These are phyloP conservation scores for Hawksworthiomyces lignivorus DNA, from an alignment of 2,329 filamentous ascomycete species.

Conservation along the genomic window DNA sequence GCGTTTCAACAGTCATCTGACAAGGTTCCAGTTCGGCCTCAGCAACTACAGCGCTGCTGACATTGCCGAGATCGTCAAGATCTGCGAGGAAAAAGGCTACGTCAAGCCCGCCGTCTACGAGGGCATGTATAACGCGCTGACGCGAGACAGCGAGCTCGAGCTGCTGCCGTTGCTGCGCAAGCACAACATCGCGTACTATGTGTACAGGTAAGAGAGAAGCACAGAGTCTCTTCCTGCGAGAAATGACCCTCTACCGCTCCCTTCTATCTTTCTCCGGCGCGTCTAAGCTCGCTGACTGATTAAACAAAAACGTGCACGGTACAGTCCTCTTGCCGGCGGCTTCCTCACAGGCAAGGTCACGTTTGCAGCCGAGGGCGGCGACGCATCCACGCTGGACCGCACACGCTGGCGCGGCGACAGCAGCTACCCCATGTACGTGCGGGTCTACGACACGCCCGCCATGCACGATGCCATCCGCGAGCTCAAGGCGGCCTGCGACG, in stretches of 20 bases:
- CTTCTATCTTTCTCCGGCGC: too few relatives aligned
- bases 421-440: background rate
- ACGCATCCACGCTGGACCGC: slow-evolving; percentile 6
- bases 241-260: too few relatives aligned
- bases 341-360: slow-evolving; percentile 17
- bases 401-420: slow-evolving; percentile 13
- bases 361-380: background rate
- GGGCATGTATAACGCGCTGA: slow-evolving; percentile 29
- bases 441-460: slow-evolving; percentile 3
- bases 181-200: slow-evolving; percentile 24
- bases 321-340: slow-evolving; percentile 15
- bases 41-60: slow-evolving; percentile 24
- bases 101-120: slow-evolving; percentile 27
- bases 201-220: too few relatives aligned
- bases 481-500: slow-evolving; percentile 3
- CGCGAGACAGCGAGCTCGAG: slow-evolving; percentile 9
- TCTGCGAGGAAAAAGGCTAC: slow-evolving; percentile 21
- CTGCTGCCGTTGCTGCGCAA: slow-evolving; percentile 18
- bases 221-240: too few relatives aligned
- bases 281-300: too few relatives aligned
- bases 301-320: too few relatives aligned
- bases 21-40: slow-evolving; percentile 26
- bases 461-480: slow-evolving; percentile 8
- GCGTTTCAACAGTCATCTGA: too few relatives aligned
- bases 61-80: slow-evolving; percentile 21